Evolutionary conservation across 2,329 filamentous ascomycete genomes (phyloP), one percentile per base, ranked within the genome.

Genomic region (Phyllachora maydis): DNA sequence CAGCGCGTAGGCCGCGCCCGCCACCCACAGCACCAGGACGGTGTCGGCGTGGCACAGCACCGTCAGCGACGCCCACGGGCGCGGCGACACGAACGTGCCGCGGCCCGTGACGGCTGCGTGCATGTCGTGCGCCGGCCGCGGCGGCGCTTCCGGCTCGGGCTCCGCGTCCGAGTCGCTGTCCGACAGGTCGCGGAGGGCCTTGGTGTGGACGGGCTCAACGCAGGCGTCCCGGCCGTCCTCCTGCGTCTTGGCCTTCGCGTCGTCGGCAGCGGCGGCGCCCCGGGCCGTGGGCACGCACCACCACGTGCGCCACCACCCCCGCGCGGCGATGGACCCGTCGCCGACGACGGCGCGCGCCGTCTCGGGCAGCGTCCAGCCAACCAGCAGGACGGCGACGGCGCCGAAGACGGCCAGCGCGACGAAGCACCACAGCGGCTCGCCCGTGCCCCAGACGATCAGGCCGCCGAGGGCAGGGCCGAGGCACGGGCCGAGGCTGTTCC

Each of bases 401-500:
- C 49, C 46, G 14, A 56, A 39, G 16, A 72, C 63, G 11, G 57
- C 49, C 21, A 69, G 46, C 30, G 71, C 67, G 64, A 65, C 70
- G 33, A 72, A 71, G 26, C 56, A 46, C 67, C 68, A 74, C 10
- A 61, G 62, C 1, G 67, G 49, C 28, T 56, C 67, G 27, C 27
- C 18, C n/a, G 68, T 52, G 14, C 53, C 56, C 10, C 74, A 38
- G 3, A 71, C 29, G 5, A 24, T 19, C 4, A 23, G 22, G 4
- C 67, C 69, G 10, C 69, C 68, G 6, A 73, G 46, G 3, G 69
- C 50, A 0, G 68, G 65, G 0, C 59, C 54, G 5, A 61, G 26
- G 4, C 56, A 42, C 4, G 52, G 52, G 0, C 31, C 31, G 25
- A 23, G 36, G 3, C 65, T 60, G 11, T 56, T 45, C 9, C 56